Evolutionary conservation across 805 yeast genomes (phyloP).

Genomic region (Pichia sporocuriosa): DNA sequence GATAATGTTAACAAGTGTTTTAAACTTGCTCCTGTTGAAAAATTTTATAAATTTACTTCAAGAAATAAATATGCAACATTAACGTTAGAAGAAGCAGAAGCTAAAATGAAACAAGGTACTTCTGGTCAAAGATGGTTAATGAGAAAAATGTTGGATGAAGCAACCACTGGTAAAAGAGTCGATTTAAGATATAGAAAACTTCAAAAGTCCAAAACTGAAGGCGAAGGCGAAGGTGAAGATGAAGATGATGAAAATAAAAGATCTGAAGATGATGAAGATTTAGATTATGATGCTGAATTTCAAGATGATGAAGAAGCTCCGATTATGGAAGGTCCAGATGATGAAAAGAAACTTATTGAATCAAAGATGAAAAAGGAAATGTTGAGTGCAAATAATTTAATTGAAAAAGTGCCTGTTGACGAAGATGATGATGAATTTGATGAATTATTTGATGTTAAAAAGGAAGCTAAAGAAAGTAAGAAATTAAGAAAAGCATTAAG

Average conservation of each 20-base stretch:
- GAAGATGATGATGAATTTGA: constrained; percentile 61
- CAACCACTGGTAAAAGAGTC: constrained; percentile 45
- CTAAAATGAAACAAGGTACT: constrained; percentile 72
- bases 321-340: constrained; percentile 91
- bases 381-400: constrained; percentile 72
- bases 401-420: constrained; percentile 51
- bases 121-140: constrained; percentile 90
- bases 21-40: constrained; percentile 91
- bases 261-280: constrained; percentile 75
- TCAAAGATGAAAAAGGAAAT: constrained; percentile 75
- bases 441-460: constrained; percentile 59
- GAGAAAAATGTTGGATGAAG: constrained; percentile 74
- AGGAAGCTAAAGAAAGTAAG: constrained; percentile 87
- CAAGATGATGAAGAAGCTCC: constrained; percentile 99
- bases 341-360: constrained; percentile 87
- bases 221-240: constrained; percentile 17
- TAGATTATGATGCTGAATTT: constrained; percentile 94
- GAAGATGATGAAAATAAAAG: constrained; percentile 35
- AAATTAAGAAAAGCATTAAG: constrained; percentile 76
- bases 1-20: constrained; percentile 71
- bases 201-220: constrained; percentile 34
- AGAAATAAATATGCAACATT: constrained; percentile 89
- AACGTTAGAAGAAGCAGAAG: constrained; percentile 94
- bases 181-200: constrained; percentile 43
- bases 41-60: constrained; percentile 88